Evolutionary conservation across 345 rosid genomes (phyloP).

Genomic region (Psidium guajava): DNA sequence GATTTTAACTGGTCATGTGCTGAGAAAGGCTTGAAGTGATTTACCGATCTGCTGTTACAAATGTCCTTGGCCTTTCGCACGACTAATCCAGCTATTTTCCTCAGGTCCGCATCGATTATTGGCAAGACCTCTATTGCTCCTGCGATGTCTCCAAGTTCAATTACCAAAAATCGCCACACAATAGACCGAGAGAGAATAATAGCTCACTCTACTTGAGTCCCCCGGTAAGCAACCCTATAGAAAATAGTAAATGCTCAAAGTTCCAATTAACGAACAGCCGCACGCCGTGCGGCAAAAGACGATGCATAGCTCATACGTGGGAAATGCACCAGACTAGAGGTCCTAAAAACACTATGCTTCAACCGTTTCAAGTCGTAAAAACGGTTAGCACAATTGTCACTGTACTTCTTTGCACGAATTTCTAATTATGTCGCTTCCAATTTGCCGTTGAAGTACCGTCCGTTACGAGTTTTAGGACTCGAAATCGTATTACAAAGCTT

Average conservation of each 20-base stretch:
- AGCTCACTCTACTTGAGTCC: background rate
- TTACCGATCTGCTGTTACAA: conserved; percentile 50
- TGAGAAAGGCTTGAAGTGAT: background rate
- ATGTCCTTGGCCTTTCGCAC: conserved; percentile 42
- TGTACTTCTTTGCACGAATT: background rate
- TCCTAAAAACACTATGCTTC: background rate
- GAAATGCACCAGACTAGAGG: background rate
- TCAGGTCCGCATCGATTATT: conserved; percentile 52
- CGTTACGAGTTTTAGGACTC: background rate
- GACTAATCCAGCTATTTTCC: conserved; percentile 49
- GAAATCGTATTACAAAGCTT: background rate
- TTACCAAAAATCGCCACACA: background rate
- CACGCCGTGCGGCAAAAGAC: background rate
- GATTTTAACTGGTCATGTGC: background rate
- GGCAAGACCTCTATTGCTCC: conserved; percentile 61
- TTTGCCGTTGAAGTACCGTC: background rate
- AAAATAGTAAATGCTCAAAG: background rate
- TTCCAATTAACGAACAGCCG: background rate
- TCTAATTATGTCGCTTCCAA: background rate
- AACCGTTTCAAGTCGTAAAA: background rate
- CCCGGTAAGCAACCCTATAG: background rate
- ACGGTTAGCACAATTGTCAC: background rate
- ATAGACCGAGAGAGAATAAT: background rate
- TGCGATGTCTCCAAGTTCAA: background rate
- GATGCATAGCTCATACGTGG: background rate